These are phyloP conservation scores for Eimeria necatrix DNA, from an alignment of 169 alveolate species.

Conservation along the genomic window DNA sequence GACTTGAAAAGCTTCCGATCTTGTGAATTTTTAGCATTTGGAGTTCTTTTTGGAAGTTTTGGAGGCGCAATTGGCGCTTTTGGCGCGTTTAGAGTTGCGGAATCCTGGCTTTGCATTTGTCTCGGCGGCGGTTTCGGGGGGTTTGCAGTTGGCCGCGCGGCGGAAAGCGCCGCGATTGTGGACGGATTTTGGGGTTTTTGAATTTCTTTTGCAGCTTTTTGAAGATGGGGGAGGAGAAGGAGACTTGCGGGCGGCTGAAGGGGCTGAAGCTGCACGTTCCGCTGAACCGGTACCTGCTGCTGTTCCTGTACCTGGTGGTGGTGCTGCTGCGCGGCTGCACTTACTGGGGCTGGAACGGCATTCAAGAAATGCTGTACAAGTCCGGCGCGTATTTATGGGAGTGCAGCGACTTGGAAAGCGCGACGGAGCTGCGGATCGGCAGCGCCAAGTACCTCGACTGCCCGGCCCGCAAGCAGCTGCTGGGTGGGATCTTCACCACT, in stretches of 20 bases:
- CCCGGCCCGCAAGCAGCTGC: constrained; percentile 53
- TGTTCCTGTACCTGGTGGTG: constrained; percentile 55
- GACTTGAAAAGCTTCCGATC: too few species aligned
- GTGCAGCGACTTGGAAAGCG: not conserved
- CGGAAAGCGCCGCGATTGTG: too few species aligned
- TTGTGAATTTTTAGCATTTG: too few species aligned
- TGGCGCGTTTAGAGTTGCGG: too few species aligned
- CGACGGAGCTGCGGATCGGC: constrained; percentile 51
- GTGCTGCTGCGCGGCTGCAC: constrained; percentile 80
- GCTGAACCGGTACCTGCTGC: constrained; percentile 70
- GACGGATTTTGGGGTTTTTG: too few species aligned
- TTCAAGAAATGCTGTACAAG: constrained; percentile 82
- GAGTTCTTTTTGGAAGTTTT: too few species aligned
- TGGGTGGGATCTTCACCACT: constrained; percentile 70
- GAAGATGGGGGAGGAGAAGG: constrained; percentile 21
- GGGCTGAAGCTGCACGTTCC: constrained; percentile 22
- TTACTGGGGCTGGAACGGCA: constrained; percentile 84
- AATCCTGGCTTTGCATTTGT: too few species aligned
- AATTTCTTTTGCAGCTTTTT: not conserved
- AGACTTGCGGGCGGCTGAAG: constrained; percentile 12
- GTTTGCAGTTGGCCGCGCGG: too few species aligned
- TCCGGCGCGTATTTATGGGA: constrained; percentile 81
- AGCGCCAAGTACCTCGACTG: constrained; percentile 64
- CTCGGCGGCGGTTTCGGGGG: too few species aligned
- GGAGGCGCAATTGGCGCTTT: too few species aligned